Base-by-base conservation (phyloP, 2,329 filamentous ascomycete species). In the Colletotrichum karsti region DNA sequence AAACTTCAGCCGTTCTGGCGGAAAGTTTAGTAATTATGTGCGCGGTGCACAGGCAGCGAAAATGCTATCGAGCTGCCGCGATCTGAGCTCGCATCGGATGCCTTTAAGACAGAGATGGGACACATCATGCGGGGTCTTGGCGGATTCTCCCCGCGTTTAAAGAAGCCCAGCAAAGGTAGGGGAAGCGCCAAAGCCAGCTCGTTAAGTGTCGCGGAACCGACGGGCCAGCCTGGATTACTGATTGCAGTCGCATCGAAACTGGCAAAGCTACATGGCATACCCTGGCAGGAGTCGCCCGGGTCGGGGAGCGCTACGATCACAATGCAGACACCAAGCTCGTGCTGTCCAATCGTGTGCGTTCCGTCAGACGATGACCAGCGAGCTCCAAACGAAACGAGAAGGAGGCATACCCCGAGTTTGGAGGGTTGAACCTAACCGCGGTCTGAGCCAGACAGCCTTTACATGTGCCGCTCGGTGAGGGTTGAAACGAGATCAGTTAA, bases 391-490 rank as follows among this genome's bases (percentile, higher is more conserved):
- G 61, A 55, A 58, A 48, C 65, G 26, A 48, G 30, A 48, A 20
- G 30, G 46, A 54, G 54, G 54, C 60, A 64, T 67, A 35, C 50
- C 46, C 59, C 60, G 26, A 64, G 8, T 33, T 50, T 24, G 48
- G 33, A 39, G 35, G 28, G 37, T 55, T 44, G 60, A 64, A 48
- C 44, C 64, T 59, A 64, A 15, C 65, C 65, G 60, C 65, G 65
- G 60, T 33, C 46, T 65, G 46, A 59, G 53, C 53, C 10, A 30
- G 8, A 18, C 46, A 58, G 26, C 37, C 39, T 59, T 68, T 18
- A 65, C 65, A 68, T 68, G 65, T 68, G 61, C 65, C 46, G 65
- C 60, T 68, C 65, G 46, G 60, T 48, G 60, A 48, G 9, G 28
- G 42, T 35, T 65, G 61, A 65, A 59, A 68, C 60, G 48, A 28